Base-by-base conservation (phyloP, 768 basidiomycete species). In the Russula compacta region DNA sequence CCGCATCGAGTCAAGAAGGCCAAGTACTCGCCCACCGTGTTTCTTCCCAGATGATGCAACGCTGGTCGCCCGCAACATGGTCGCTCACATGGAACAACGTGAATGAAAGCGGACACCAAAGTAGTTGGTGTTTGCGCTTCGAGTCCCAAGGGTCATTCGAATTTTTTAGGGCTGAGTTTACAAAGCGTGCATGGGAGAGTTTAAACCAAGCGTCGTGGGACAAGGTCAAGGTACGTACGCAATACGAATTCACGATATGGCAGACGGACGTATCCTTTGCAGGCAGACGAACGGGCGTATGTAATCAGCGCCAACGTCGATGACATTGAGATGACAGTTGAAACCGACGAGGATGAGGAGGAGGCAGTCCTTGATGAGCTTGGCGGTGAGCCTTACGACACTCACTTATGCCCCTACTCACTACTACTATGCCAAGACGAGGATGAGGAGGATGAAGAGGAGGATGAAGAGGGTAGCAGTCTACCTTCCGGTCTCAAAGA, bases 51-150 rank as follows among this genome's bases (percentile, higher is more conserved):
- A 86, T 89, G 83, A 92, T 89, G 67, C 84, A 84, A 67, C 79
- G 80, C 39, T 86, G 82, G 79, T 80, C 85, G 6, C 71, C 72
- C 36, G 81, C 79, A 59, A 79, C 83, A 70, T 70, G 72, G 50
- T 89, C 94, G 4, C 79, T 98, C 67, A 95, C 94, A 35, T 98
- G 97, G 90, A 95, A 94, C 66, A 79, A 92, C 70, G 70, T 80
- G 44, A 77, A 77, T 43, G 78, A 78, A n/a, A 72, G 76, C 35
- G 78, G 78, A 33, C 73, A 73, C 24, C 80, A 83, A 64, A 82
- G 78, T 67, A 89, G 92, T 57, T 98, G 94, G 92, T 83, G 91
- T 24, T 79, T 98, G 63, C 79, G 83, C 59, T 94, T 97, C 68
- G 65, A 69, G 3, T 72, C 74, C 15, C 66, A 76, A 56, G 83